Evolutionary conservation across 139 green algal species (phyloP).

Genomic region (Haematococcus sp.): DNA sequence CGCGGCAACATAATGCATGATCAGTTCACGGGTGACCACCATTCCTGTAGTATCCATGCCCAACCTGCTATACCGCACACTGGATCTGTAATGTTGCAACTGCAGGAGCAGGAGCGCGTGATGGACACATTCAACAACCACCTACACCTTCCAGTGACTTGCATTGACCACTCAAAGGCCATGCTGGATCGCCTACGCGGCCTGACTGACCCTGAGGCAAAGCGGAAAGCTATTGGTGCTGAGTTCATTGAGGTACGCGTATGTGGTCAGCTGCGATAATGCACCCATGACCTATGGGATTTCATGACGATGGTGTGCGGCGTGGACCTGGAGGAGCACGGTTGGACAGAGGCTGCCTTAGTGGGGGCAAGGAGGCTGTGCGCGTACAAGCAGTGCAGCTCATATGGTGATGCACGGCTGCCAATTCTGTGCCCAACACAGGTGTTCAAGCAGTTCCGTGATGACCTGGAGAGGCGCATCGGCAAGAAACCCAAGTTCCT

Average conservation of each 20-base stretch:
- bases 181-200: slow-evolving; percentile 68
- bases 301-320: background rate
- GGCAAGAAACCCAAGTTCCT: slow-evolving; percentile 79
- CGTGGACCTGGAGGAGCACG: background rate
- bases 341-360: too few relatives aligned
- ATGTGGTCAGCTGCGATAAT: background rate
- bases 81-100: background rate
- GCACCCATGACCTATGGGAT: too few relatives aligned
- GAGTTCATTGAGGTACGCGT: slow-evolving; percentile 91
- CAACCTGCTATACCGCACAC: too few relatives aligned
- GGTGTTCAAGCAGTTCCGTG: slow-evolving; percentile 85
- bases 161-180: slow-evolving; percentile 76
- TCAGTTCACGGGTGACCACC: too few relatives aligned
- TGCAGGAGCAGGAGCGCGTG: slow-evolving; percentile 89
- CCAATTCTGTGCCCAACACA: slow-evolving; percentile 5
- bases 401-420: background rate
- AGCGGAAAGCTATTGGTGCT: slow-evolving; percentile 95
- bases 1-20: too few relatives aligned
- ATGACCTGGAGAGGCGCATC: slow-evolving; percentile 67
- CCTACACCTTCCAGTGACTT: slow-evolving; percentile 95
- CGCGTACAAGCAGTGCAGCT: background rate
- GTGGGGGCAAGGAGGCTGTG: too few relatives aligned
- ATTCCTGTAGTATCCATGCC: too few relatives aligned
- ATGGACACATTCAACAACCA: slow-evolving; percentile 95
- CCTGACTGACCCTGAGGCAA: slow-evolving; percentile 91